Evolutionary conservation across 1,284 basidiomycete species (phyloP).

Genomic region (Trichosporon ovoides): DNA sequence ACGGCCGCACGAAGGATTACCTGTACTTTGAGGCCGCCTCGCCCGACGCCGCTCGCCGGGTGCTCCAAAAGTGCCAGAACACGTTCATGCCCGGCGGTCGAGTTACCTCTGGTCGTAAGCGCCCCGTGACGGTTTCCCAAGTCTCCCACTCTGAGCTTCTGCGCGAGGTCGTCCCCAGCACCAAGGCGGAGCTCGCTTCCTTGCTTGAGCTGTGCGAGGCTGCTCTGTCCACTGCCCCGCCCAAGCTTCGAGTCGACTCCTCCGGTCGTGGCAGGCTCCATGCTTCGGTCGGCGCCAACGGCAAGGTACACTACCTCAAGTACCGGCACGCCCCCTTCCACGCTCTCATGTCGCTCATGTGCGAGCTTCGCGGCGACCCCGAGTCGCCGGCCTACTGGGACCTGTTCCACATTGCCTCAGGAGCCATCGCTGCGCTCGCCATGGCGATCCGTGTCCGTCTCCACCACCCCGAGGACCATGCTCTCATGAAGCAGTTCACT

Average conservation of each 20-base stretch:
- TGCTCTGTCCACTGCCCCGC: constrained; percentile 24
- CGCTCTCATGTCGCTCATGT: constrained; percentile 39
- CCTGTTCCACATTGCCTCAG: constrained; percentile 23
- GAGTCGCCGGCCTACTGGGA: constrained; percentile 42
- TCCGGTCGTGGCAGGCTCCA: constrained; percentile 14
- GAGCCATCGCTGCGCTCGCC: constrained; percentile 15
- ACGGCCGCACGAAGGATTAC: constrained; percentile 48
- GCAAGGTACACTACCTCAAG: constrained; percentile 41
- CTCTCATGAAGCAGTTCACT: constrained; percentile 4
- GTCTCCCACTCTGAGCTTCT: constrained; percentile 38
- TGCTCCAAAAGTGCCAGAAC: constrained; percentile 45
- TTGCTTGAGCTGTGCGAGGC: constrained; percentile 44
- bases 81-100: constrained; percentile 39
- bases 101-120: constrained; percentile 29
- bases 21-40: constrained; percentile 46
- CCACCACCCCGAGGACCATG: neutral
- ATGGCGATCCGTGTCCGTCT: constrained; percentile 5
- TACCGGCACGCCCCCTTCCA: constrained; percentile 45
- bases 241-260: constrained; percentile 12
- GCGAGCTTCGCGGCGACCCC: constrained; percentile 30
- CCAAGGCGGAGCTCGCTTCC: constrained; percentile 32
- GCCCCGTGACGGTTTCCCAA: constrained; percentile 45
- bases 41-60: constrained; percentile 30
- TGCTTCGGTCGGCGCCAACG: constrained; percentile 22
- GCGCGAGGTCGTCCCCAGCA: constrained; percentile 31